phyloP scores from a whole-genome alignment of 345 rosid genomes.

The thale cress (Arabidopsis thaliana) region DNA sequence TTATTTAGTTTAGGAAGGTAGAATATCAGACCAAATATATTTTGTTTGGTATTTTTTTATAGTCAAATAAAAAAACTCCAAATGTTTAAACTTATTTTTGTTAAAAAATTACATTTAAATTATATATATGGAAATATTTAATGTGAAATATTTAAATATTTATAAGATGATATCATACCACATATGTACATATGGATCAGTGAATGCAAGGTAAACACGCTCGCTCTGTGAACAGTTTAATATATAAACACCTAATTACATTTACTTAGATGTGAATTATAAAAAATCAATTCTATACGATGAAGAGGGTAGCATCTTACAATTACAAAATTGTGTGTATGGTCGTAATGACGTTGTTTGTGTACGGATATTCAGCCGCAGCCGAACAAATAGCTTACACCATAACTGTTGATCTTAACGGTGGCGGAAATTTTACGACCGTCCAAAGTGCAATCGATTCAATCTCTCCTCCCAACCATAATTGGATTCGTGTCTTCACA shows the following conservation, averaged over 20 bases:
- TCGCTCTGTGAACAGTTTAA: too few species aligned
- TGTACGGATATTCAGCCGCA: neutral
- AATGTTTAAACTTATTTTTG: too few species aligned
- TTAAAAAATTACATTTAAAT: too few species aligned
- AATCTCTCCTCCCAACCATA: too few species aligned
- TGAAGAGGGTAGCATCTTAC: neutral
- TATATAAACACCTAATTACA: neutral
- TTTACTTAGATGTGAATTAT: too few species aligned
- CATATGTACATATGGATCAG: neutral
- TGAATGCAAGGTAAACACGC: neutral
- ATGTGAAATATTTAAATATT: too few species aligned
- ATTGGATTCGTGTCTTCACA: too few species aligned
- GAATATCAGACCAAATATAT: neutral
- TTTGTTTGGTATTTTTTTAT: too few species aligned
- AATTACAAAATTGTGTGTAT: neutral
- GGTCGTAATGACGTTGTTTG: neutral
- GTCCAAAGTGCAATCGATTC: neutral
- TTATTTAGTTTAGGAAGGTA: neutral
- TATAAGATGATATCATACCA: neutral
- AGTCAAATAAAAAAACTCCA: too few species aligned
- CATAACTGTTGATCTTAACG: neutral
- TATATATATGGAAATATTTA: too few species aligned
- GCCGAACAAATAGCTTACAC: conserved; percentile 1
- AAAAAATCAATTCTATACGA: neutral
- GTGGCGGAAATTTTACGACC: neutral